Evolutionary conservation across 208 protist genomes (phyloP).

Genomic region (Borovskyia barvae): DNA sequence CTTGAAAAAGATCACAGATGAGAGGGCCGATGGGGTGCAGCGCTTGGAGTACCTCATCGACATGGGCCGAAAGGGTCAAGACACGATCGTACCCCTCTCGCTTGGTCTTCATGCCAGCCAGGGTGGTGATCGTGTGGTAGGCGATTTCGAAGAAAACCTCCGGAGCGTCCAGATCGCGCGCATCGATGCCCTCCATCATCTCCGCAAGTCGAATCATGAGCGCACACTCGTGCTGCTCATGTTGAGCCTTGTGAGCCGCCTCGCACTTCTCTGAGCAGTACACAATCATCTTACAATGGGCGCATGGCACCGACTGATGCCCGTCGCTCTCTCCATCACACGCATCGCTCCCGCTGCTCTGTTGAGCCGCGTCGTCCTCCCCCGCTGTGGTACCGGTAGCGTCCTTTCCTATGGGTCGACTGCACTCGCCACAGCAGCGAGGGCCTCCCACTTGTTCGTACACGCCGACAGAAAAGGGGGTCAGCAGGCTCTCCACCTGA

Average conservation of each 20-base stretch:
- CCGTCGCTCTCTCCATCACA: background rate
- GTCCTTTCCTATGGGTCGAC: slow-evolving; percentile 5
- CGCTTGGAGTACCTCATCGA: slow-evolving; percentile 52
- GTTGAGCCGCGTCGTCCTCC: background rate
- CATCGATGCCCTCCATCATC: slow-evolving; percentile 39
- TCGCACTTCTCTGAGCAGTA: slow-evolving; percentile 69
- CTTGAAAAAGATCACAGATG: slow-evolving; percentile 19
- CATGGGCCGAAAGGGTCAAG: slow-evolving; percentile 51
- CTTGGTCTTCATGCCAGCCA: slow-evolving; percentile 34
- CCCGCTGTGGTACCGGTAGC: background rate
- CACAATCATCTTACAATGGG: slow-evolving; percentile 35
- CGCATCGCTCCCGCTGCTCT: background rate
- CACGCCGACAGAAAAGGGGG: slow-evolving; percentile 62
- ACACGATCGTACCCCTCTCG: slow-evolving; percentile 43
- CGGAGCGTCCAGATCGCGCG: slow-evolving; percentile 35
- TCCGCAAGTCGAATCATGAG: slow-evolving; percentile 45
- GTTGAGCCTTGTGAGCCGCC: slow-evolving; percentile 35
- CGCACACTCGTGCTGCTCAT: slow-evolving; percentile 68
- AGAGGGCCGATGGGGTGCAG: slow-evolving; percentile 59
- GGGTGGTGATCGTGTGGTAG: slow-evolving; percentile 73
- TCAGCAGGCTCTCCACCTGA: slow-evolving; percentile 33
- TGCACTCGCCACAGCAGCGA: slow-evolving; percentile 60
- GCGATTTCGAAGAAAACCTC: slow-evolving; percentile 71
- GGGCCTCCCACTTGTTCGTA: slow-evolving; percentile 53
- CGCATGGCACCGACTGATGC: slow-evolving; percentile 13